These are phyloP conservation scores for Pyrenophora teres DNA, from an alignment of 2,329 filamentous ascomycete genomes.

Conservation along the genomic window DNA sequence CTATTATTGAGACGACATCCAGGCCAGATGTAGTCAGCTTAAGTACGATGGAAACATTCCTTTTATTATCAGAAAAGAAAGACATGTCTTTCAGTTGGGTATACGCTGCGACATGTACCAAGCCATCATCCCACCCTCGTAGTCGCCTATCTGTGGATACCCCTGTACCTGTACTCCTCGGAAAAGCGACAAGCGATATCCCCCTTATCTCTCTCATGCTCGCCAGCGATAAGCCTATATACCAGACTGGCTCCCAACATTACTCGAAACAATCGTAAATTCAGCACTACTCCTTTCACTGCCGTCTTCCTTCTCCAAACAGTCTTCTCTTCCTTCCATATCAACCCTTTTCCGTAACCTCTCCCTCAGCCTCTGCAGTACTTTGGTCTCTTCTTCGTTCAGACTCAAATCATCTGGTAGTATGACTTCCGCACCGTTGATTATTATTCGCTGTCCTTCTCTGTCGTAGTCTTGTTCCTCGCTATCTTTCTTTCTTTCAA, in stretches of 20 bases:
- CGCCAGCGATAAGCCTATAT: constrained; percentile 14
- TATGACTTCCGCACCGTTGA: constrained; percentile 37
- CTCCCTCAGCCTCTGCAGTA: constrained; percentile 44
- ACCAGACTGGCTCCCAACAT: constrained; percentile 11
- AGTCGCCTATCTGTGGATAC: no score
- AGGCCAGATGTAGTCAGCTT: no score
- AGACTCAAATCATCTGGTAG: constrained; percentile 46
- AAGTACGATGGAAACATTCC: no score
- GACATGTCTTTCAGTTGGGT: no score
- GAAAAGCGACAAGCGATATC: constrained; percentile 8
- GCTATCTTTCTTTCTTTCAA: constrained; percentile 25
- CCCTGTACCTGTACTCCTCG: constrained; percentile 5
- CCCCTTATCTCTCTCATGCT: constrained; percentile 13
- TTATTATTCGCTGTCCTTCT: constrained; percentile 32
- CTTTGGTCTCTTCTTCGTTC: constrained; percentile 40
- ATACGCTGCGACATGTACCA: no score
- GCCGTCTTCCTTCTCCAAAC: constrained; percentile 12
- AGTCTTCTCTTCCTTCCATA: constrained; percentile 1
- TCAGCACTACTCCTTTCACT: constrained; percentile 30
- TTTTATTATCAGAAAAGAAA: no score
- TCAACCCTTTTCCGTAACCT: constrained; percentile 33
- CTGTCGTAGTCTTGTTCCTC: constrained; percentile 22
- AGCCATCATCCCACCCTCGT: no score
- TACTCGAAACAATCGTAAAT: constrained; percentile 27
- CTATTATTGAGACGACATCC: no score